phyloP scores from a whole-genome alignment of 2,329 filamentous ascomycete species.

The Seiridium cupressi region DNA sequence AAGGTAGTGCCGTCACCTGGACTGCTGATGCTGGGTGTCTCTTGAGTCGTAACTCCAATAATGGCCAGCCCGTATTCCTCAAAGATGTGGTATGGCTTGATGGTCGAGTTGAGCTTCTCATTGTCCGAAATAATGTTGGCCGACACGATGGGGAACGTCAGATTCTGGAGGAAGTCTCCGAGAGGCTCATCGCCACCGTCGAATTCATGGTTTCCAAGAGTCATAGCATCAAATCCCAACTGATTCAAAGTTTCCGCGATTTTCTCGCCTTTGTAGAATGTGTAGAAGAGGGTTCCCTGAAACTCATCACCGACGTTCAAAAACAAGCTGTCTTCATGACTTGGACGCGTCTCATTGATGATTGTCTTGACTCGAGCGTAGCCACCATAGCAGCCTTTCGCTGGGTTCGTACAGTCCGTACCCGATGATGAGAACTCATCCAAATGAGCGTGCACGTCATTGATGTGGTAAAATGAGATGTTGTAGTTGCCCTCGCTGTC shows the following conservation, averaged over 20 bases:
- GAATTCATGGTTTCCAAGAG: conserved; percentile 66
- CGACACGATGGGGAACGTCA: conserved; percentile 64
- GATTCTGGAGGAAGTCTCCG: conserved; percentile 58
- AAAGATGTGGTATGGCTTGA: conserved; percentile 66
- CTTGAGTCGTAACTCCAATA: conserved; percentile 63
- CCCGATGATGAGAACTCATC: conserved; percentile 62
- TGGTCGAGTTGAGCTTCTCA: conserved; percentile 56
- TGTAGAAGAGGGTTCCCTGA: conserved; percentile 67
- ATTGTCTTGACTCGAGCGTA: conserved; percentile 63
- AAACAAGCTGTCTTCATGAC: conserved; percentile 59
- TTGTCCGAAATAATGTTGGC: conserved; percentile 64
- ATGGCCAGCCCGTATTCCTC: conserved; percentile 59
- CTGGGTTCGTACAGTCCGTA: conserved; percentile 57
- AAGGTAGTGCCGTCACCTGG: conserved; percentile 59
- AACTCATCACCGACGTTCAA: conserved; percentile 70
- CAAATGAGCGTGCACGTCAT: conserved; percentile 67
- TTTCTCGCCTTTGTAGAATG: conserved; percentile 65
- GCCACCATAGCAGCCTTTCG: conserved; percentile 60
- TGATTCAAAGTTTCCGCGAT: conserved; percentile 66
- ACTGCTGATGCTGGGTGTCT: conserved; percentile 56
- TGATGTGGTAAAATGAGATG: conserved; percentile 67
- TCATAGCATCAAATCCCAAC: conserved; percentile 67
- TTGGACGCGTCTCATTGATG: conserved; percentile 53
- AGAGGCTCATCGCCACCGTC: conserved; percentile 63
- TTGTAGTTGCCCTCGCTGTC: conserved; percentile 51